A percentile compares a stretch with the other conserved stretches of the same genome.
Conservation (phyloP, 2,329 filamentous ascomycete species). For the Cladosporium halotolerans region DNA sequence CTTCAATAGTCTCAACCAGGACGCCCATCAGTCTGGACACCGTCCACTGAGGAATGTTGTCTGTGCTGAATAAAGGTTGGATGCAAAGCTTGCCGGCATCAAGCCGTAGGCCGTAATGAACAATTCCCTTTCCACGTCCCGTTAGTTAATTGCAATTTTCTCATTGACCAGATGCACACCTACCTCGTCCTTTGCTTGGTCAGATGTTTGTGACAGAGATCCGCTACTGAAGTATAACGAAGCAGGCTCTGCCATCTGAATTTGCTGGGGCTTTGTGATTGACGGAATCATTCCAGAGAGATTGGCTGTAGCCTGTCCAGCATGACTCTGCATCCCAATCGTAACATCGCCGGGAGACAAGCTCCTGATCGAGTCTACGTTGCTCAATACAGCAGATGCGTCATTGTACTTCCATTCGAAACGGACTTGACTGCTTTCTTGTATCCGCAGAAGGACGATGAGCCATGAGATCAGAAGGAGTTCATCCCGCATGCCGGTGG, state of each 20-base stretch:
- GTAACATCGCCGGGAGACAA: conserved; percentile 32
- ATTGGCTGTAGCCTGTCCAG: conserved; percentile 24
- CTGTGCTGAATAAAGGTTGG: conserved; percentile 9
- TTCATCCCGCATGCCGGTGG: conserved; percentile 37
- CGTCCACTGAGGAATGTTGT: conserved; percentile 9
- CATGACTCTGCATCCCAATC: conserved; percentile 27
- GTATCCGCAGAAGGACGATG: conserved; percentile 38
- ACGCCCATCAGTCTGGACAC: conserved; percentile 12
- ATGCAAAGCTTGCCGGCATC: conserved; percentile 3
- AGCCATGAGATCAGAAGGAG: conserved; percentile 41
- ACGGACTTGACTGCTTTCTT: conserved; percentile 33
- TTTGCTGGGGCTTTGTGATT: conserved; percentile 16
- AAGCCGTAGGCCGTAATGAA: not conserved
- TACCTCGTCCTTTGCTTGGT: conserved; percentile 8
- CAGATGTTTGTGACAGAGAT: not conserved
- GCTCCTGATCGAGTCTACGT: conserved; percentile 15
- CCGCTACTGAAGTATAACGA: conserved; percentile 10
- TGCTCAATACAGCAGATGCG: conserved; percentile 12
- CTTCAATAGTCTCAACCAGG: conserved; percentile 9
- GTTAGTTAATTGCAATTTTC: not conserved
- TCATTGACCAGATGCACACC: not conserved
- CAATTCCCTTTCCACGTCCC: not conserved
- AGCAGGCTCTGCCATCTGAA: not conserved
- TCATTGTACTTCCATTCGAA: conserved; percentile 37
- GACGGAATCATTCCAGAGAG: conserved; percentile 19